Conservation (phyloP, 2,329 filamentous ascomycete genomes). For the Aspergillus fischeri region DNA sequence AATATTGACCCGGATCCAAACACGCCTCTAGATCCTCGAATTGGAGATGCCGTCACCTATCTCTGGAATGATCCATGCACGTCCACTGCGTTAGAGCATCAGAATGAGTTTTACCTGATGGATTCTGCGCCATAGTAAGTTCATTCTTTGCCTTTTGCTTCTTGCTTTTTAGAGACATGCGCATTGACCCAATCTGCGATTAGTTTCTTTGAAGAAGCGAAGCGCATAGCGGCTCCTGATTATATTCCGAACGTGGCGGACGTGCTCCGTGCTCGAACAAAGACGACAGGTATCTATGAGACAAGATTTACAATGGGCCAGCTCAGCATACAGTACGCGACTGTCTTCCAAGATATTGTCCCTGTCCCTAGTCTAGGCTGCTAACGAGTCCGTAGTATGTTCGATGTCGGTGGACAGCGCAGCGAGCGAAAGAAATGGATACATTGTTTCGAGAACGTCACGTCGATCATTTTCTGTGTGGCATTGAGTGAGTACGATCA, state of each 20-base stretch:
- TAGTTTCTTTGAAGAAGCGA: slow-evolving; percentile 94
- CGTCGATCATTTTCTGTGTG: slow-evolving; percentile 98
- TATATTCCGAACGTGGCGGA: slow-evolving; percentile 94
- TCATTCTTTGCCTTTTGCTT: not conserved
- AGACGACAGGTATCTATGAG: slow-evolving; percentile 98
- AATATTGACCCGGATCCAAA: slow-evolving; percentile 87
- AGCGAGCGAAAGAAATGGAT: slow-evolving; percentile 99
- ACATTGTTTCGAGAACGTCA: slow-evolving; percentile 99
- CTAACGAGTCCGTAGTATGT: slow-evolving; percentile 67
- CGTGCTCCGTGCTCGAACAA: slow-evolving; percentile 90
- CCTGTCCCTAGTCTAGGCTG: slow-evolving; percentile 10
- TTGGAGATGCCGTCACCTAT: slow-evolving; percentile 77
- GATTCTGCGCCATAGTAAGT: slow-evolving; percentile 96
- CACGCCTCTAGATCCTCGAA: slow-evolving; percentile 72
- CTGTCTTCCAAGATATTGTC: slow-evolving; percentile 2
- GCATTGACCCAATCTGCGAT: slow-evolving; percentile 13
- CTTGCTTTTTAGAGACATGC: slow-evolving; percentile 13
- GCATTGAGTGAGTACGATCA: slow-evolving; percentile 98
- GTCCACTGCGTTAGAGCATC: slow-evolving; percentile 79
- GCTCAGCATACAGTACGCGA: slow-evolving; percentile 89
- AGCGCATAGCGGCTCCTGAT: slow-evolving; percentile 74
- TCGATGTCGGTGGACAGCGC: slow-evolving; percentile 93
- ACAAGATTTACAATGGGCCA: slow-evolving; percentile 98
- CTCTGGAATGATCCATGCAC: slow-evolving; percentile 89
- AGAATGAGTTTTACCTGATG: slow-evolving; percentile 99